Conservation (phyloP, 1,139 yeast species). For the Eremothecium sinecaudum region DNA sequence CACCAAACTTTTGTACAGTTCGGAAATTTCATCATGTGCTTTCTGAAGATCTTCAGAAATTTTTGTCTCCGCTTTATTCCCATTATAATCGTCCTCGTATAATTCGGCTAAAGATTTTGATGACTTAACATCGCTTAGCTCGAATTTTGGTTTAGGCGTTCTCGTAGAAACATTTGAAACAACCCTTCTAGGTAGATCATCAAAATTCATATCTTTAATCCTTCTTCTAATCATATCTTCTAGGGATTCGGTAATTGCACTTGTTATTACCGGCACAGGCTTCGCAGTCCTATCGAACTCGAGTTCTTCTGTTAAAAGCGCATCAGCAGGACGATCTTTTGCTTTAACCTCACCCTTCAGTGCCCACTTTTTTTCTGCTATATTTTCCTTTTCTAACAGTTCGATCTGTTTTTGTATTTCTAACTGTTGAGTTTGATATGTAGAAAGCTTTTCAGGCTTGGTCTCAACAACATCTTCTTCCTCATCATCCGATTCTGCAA, state of each 20-base stretch:
- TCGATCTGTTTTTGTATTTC: constrained; percentile 69
- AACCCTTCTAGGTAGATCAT: constrained; percentile 71
- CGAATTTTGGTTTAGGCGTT: constrained; percentile 40
- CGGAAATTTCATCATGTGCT: constrained; percentile 71
- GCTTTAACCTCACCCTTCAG: constrained; percentile 87
- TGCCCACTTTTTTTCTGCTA: constrained; percentile 89
- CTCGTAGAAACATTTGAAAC: constrained; percentile 45
- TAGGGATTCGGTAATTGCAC: constrained; percentile 71
- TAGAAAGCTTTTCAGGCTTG: constrained; percentile 45
- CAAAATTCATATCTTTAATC: constrained; percentile 64
- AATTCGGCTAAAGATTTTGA: constrained; percentile 82
- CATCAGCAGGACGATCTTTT: constrained; percentile 72
- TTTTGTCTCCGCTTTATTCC: constrained; percentile 34
- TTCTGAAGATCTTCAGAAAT: constrained; percentile 53
- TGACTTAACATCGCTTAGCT: constrained; percentile 78
- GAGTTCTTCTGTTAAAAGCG: constrained; percentile 58
- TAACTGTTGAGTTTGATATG: constrained; percentile 76
- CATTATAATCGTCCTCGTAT: constrained; percentile 76
- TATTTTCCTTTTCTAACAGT: constrained; percentile 72
- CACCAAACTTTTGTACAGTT: constrained; percentile 51
- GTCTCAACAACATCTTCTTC: constrained; percentile 35
- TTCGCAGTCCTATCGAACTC: constrained; percentile 69
- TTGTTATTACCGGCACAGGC: constrained; percentile 89
- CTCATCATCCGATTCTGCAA: constrained; percentile 38
- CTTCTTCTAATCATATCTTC: constrained; percentile 85